These are phyloP conservation scores for Debaryomyces robertsiae DNA, from an alignment of 1,139 yeast species.

Conservation along the genomic window DNA sequence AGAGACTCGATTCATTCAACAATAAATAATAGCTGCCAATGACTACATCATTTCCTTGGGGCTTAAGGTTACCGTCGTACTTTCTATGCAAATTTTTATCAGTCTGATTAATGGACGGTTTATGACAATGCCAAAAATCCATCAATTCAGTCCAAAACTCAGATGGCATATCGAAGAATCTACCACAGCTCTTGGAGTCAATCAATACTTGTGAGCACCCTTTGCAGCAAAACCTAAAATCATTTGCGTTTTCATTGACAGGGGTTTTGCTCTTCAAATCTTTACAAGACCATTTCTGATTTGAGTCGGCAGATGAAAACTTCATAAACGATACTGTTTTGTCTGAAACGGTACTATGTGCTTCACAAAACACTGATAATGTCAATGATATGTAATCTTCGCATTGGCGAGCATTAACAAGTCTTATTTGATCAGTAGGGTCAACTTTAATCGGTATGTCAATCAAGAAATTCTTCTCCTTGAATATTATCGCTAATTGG, in stretches of 20 bases:
- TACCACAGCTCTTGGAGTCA: constrained; percentile 28
- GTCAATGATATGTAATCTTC: constrained; percentile 9
- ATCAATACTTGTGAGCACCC: constrained; percentile 32
- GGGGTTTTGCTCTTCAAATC: constrained; percentile 40
- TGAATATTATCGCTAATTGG: constrained; percentile 6
- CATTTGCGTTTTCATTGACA: constrained; percentile 23
- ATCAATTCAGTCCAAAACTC: constrained; percentile 93
- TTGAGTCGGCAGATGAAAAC: constrained; percentile 12
- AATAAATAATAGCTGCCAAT: constrained; percentile 64
- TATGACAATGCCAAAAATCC: constrained; percentile 99
- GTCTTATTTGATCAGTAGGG: constrained; percentile 4
- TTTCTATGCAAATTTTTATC: constrained; percentile 20
- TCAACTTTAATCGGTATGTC: constrained; percentile 10
- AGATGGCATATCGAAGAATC: constrained; percentile 75
- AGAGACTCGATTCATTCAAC: constrained; percentile 25
- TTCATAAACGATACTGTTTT: constrained; percentile 24
- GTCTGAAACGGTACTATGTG: constrained; percentile 2
- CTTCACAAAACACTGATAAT: not conserved
- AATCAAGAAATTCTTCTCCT: constrained; percentile 1
- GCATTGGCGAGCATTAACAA: constrained; percentile 8
- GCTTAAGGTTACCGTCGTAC: constrained; percentile 45
- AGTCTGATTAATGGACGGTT: constrained; percentile 52
- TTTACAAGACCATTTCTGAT: constrained; percentile 43
- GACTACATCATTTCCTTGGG: constrained; percentile 45
- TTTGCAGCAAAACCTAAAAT: constrained; percentile 38